phyloP scores from a whole-genome alignment of 495 filamentous ascomycete species.

The Beverwykella pulmonaria region DNA sequence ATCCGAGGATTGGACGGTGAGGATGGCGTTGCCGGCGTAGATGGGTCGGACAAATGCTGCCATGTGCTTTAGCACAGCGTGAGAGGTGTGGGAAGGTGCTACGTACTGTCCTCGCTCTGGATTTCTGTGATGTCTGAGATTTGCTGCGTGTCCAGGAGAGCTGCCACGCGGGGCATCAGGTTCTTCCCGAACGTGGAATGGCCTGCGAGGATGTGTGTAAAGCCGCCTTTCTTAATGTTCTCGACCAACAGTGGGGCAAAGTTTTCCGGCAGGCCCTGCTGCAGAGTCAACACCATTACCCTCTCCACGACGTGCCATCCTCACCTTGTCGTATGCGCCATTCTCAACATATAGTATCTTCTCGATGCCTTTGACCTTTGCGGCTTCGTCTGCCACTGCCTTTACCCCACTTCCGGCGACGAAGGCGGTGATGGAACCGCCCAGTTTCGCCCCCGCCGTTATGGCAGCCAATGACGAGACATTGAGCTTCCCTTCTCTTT shows the following conservation, averaged over 20 bases:
- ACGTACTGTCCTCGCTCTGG: constrained; percentile 79
- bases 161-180: constrained; percentile 91
- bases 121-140: constrained; percentile 88
- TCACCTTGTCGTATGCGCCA: constrained; percentile 86
- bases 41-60: constrained; percentile 90
- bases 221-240: constrained; percentile 92
- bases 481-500: constrained; percentile 86
- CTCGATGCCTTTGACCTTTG: constrained; percentile 84
- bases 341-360: constrained; percentile 90
- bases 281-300: not conserved
- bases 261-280: constrained; percentile 87
- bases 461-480: constrained; percentile 80
- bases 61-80: constrained; percentile 2
- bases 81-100: not conserved
- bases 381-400: constrained; percentile 79
- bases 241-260: constrained; percentile 90
- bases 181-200: constrained; percentile 98
- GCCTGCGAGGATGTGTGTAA: constrained; percentile 84
- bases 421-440: constrained; percentile 82
- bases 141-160: constrained; percentile 87
- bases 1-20: constrained; percentile 92
- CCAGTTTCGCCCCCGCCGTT: constrained; percentile 82
- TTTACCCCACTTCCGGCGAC: constrained; percentile 83
- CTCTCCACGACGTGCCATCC: not conserved
- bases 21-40: constrained; percentile 95